Base-by-base conservation (phyloP, 129 eudicot genomes). In the Helichrysum umbraculigerum region DNA sequence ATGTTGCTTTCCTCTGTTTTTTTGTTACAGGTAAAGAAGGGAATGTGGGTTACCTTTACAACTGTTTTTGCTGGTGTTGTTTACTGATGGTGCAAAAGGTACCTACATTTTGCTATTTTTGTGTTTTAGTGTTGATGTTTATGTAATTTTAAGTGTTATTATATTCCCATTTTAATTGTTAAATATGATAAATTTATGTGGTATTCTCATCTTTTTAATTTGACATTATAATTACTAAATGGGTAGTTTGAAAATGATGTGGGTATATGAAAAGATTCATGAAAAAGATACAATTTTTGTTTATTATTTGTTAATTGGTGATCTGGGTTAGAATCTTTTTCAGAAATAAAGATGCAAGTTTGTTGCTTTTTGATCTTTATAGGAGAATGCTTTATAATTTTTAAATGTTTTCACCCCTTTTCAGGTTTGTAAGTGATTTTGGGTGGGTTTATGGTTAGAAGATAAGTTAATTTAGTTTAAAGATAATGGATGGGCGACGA, bases 401-500 rank as follows among this genome's bases (percentile, higher is more conserved):
- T 34, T 62, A 28, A 80, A 77, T 71, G 30, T 35, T 39, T 77
- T 76, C 37, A 25, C 58, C 35, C 61, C 60, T 32, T 76, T 71
- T 68, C 84, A 72, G 70, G 82, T 58, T 32, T 32, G 41, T 35
- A 64, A 78, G 76, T 74, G 63, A 70, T 39, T 12, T 74, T 81
- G 66, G 71, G 51, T 71, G 76, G 75, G 63, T 64, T 76, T 41
- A 67, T 66, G 74, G 69, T 73, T 21, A 41, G 28, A 25, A 25
- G 28, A 34, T 78, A 47, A 50, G 35, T 17, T 3, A 42, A 74
- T 61, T 35, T 7, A 20, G 50, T 41, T 81, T 67, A 63, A 35
- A 20, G 80, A 71, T 7, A 67, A 91, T 91, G 97, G 97, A 95
- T 60, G 97, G 96, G 69, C 79, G 96, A 59, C 77, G 97, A 47